Percentiles rank a stretch among this genome's conserved stretches.
Evolutionary conservation across 371 early-diverging fungal genomes (phyloP).

Genomic region (Mortierella sp.): DNA sequence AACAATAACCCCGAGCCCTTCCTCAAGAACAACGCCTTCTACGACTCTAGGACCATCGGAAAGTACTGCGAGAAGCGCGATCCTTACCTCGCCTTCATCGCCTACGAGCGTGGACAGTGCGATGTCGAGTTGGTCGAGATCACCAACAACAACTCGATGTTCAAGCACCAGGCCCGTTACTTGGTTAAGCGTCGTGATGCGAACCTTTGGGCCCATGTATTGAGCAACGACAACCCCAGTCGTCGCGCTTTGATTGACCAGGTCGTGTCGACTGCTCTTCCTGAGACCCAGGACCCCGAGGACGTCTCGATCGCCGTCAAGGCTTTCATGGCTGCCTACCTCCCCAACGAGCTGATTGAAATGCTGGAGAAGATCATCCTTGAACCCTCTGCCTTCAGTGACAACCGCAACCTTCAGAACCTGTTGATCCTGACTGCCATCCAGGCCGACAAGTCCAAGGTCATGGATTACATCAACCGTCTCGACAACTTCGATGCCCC

Average conservation of each 20-base stretch:
- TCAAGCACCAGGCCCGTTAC: slow-evolving; percentile 98
- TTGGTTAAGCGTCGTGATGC: slow-evolving; percentile 91
- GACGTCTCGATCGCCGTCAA: slow-evolving; percentile 97
- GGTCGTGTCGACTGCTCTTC: slow-evolving; percentile 87
- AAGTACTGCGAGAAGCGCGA: slow-evolving; percentile 98
- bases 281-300: slow-evolving; percentile 96
- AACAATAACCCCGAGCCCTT: slow-evolving; percentile 98
- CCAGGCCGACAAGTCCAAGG: slow-evolving; percentile 92
- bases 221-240: slow-evolving; percentile 84
- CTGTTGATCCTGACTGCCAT: slow-evolving; percentile 97
- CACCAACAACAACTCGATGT: slow-evolving; percentile 98
- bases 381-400: slow-evolving; percentile 91
- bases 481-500: slow-evolving; percentile 95
- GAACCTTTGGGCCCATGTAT: slow-evolving; percentile 88
- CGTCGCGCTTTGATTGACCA: slow-evolving; percentile 95
- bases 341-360: slow-evolving; percentile 96
- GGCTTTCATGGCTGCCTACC: slow-evolving; percentile 97
- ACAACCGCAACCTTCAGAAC: slow-evolving; percentile 97
- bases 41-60: slow-evolving; percentile 85
- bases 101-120: slow-evolving; percentile 96
- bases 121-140: slow-evolving; percentile 93
- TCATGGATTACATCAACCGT: slow-evolving; percentile 95
- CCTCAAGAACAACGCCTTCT: slow-evolving; percentile 87
- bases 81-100: slow-evolving; percentile 95
- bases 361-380: slow-evolving; percentile 96